Evolutionary conservation across 768 basidiomycete species (phyloP).

Genomic region (Kwoniella heveanensis): DNA sequence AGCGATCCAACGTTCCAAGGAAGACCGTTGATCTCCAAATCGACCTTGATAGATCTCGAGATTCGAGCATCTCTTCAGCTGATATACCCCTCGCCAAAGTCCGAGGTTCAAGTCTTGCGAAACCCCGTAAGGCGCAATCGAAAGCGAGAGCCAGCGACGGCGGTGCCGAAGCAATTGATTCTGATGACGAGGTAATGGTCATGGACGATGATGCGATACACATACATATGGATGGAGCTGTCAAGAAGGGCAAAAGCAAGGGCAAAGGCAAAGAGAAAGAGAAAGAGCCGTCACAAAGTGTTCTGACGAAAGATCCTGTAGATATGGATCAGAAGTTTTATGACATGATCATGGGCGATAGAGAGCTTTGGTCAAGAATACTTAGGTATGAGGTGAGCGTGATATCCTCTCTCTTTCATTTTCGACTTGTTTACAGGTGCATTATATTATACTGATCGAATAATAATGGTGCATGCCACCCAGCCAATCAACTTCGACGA

Average conservation of each 20-base stretch:
- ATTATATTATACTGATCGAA: too few species aligned
- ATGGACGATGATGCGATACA: too few species aligned
- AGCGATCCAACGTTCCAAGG: too few species aligned
- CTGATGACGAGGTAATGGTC: too few species aligned
- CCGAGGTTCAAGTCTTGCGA: not conserved
- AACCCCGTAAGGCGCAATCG: not conserved
- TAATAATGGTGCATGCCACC: not conserved
- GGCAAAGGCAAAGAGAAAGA: constrained; percentile 10
- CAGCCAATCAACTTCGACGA: constrained; percentile 50
- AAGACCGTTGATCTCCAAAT: too few species aligned
- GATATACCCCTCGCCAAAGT: constrained; percentile 36
- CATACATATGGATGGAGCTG: too few species aligned
- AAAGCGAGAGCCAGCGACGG: not conserved
- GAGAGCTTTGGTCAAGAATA: constrained; percentile 37
- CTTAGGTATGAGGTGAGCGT: constrained; percentile 43
- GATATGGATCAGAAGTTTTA: constrained; percentile 34
- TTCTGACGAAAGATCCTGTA: too few species aligned
- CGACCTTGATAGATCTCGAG: constrained; percentile 5
- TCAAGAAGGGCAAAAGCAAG: constrained; percentile 11
- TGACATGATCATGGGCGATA: constrained; percentile 39
- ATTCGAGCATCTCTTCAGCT: constrained; percentile 27
- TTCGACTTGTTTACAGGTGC: not conserved
- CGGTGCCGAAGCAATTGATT: too few species aligned
- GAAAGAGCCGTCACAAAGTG: too few species aligned
- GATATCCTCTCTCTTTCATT: constrained; percentile 2